Percentiles rank a stretch among this genome's conserved stretches.
Conservation (phyloP, 306 rosid species). For the Acmispon strigosus region DNA sequence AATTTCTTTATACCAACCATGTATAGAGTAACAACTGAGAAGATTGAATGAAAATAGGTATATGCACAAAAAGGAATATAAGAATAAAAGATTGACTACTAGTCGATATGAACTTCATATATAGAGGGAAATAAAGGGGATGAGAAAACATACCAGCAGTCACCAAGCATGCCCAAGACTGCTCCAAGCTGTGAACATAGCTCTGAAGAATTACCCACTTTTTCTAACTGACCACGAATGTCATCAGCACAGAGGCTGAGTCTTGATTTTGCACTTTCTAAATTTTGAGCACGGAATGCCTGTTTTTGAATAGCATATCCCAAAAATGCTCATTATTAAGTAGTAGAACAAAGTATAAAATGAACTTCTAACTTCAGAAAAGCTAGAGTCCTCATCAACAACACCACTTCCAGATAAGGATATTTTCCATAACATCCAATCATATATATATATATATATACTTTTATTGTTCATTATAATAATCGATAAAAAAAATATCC, state of each 20-base stretch:
- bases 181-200: slow-evolving; percentile 98
- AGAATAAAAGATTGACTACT: neutral
- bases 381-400: neutral
- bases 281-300: slow-evolving; percentile 93
- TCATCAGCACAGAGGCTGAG: slow-evolving; percentile 79
- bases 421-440: neutral
- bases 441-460: slow-evolving; percentile 3
- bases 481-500: neutral
- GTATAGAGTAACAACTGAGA: neutral
- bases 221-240: slow-evolving; percentile 68
- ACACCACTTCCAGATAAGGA: neutral
- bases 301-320: slow-evolving; percentile 28
- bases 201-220: slow-evolving; percentile 64
- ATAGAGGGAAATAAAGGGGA: neutral
- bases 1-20: neutral
- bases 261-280: slow-evolving; percentile 94
- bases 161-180: slow-evolving; percentile 97
- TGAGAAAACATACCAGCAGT: slow-evolving; percentile 68
- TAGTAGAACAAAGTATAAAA: neutral
- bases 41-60: neutral
- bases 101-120: neutral
- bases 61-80: neutral
- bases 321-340: slow-evolving; percentile 14
- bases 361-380: slow-evolving; percentile 1
- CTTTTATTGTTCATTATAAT: neutral